Percentiles rank a stretch among this genome's conserved stretches.
phyloP scores from a whole-genome alignment of 352 stramenopile species.

The Pythium plurisporium region DNA sequence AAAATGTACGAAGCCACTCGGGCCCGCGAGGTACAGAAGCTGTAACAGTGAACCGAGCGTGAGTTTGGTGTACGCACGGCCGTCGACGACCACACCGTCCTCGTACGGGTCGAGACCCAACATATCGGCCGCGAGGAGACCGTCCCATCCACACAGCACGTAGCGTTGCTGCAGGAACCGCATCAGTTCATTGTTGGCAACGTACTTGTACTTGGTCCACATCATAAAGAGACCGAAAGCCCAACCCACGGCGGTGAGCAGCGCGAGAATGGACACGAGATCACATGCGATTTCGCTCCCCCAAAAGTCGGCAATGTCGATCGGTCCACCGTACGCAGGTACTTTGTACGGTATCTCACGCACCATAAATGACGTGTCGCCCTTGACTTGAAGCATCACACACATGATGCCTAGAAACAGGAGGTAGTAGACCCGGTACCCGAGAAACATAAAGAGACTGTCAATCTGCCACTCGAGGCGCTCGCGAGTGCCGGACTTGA shows the following conservation, averaged over 20 bases:
- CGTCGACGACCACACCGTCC: constrained; percentile 14
- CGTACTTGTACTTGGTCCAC: constrained; percentile 32
- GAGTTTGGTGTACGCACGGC: constrained; percentile 28
- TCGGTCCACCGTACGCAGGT: constrained; percentile 35
- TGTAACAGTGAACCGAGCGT: constrained; percentile 39
- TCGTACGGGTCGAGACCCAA: constrained; percentile 48
- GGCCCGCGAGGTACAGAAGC: constrained; percentile 42
- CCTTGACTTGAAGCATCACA: constrained; percentile 31
- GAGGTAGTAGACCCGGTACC: constrained; percentile 51
- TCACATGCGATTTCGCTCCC: constrained; percentile 54
- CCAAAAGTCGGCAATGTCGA: constrained; percentile 41
- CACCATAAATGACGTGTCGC: constrained; percentile 43
- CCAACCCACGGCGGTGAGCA: constrained; percentile 26
- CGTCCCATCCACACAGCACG: constrained; percentile 50
- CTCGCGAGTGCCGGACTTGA: constrained; percentile 26
- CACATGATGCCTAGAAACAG: constrained; percentile 38
- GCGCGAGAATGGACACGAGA: constrained; percentile 30
- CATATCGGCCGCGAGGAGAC: constrained; percentile 29
- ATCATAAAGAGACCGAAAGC: constrained; percentile 27
- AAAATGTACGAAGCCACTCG: constrained; percentile 39
- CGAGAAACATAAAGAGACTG: constrained; percentile 38
- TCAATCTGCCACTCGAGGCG: constrained; percentile 51
- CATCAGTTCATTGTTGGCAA: constrained; percentile 43
- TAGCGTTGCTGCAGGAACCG: constrained; percentile 44
- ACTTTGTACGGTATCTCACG: constrained; percentile 24